These are phyloP conservation scores for Harringtonia lauricola DNA, from an alignment of 2,329 filamentous ascomycete genomes.

Conservation along the genomic window DNA sequence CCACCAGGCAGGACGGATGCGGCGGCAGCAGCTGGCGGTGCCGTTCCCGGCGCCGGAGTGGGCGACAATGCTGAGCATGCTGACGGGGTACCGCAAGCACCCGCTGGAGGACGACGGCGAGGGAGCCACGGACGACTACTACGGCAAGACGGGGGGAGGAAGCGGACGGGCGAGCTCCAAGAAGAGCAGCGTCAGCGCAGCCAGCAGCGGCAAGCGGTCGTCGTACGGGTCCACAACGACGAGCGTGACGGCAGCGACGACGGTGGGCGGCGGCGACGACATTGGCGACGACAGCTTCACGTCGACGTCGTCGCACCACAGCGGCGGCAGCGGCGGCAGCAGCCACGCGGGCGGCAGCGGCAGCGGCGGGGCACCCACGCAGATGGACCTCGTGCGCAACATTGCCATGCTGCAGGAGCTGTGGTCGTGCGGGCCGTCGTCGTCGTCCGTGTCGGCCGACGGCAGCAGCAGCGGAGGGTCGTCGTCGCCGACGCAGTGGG, in stretches of 20 bases:
- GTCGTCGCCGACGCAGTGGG: constrained; percentile 29
- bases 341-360: constrained; percentile 5
- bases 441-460: constrained; percentile 1
- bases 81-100: constrained; percentile 38
- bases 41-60: constrained; percentile 48
- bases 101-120: constrained; percentile 13
- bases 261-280: constrained; percentile 12
- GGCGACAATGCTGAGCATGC: constrained; percentile 46
- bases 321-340: constrained; percentile 11
- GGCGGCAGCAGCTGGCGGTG: constrained; percentile 38
- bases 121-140: neutral
- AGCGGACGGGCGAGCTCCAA: constrained; percentile 1
- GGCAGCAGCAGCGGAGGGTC: constrained; percentile 4
- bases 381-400: constrained; percentile 46
- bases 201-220: constrained; percentile 8
- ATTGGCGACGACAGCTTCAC: constrained; percentile 14
- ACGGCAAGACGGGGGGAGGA: constrained; percentile 3
- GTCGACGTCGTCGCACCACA: constrained; percentile 12
- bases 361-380: constrained; percentile 20
- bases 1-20: constrained; percentile 26
- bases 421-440: constrained; percentile 40
- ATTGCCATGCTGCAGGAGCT: constrained; percentile 60
- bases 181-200: constrained; percentile 2
- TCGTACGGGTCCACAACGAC: constrained; percentile 8
- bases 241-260: neutral